A percentile compares a stretch with the other conserved stretches of the same genome.
Conservation (phyloP, 192 early-diverging fungal genomes). For the Backusella tuberculispora region DNA sequence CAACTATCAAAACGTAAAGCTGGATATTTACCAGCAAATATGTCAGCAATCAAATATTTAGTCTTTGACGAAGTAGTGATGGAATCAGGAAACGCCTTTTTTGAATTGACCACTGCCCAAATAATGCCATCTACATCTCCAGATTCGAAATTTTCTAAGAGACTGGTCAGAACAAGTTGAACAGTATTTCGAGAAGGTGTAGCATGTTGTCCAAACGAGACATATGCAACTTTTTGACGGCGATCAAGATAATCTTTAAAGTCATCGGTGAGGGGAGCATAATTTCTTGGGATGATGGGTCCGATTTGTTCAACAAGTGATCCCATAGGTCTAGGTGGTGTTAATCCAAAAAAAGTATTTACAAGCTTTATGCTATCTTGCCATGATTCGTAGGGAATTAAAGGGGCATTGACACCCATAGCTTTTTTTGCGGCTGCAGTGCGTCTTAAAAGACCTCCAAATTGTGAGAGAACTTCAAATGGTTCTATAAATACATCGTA, state of each 20-base stretch:
- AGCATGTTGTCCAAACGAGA: constrained; percentile 38
- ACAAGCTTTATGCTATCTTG: constrained; percentile 24
- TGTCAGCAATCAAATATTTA: neutral
- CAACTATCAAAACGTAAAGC: constrained; percentile 19
- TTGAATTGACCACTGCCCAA: constrained; percentile 26
- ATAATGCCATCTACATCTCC: constrained; percentile 39
- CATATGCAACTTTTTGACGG: constrained; percentile 28
- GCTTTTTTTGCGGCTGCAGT: neutral
- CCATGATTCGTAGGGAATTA: neutral
- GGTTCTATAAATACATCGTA: neutral
- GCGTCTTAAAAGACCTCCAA: neutral
- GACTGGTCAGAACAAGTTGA: constrained; percentile 22
- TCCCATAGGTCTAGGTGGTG: constrained; percentile 17
- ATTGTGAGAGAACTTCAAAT: neutral
- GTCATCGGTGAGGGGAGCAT: constrained; percentile 8
- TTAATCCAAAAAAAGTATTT: constrained; percentile 30
- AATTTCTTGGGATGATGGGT: constrained; percentile 34
- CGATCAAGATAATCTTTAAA: constrained; percentile 16
- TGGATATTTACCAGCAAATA: neutral
- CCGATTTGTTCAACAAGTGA: constrained; percentile 39
- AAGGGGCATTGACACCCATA: neutral
- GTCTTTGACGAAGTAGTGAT: neutral
- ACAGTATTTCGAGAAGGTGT: constrained; percentile 12
- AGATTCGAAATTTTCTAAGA: constrained; percentile 23
- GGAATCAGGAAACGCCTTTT: neutral